Evolutionary conservation across 495 filamentous ascomycete species (phyloP).

Genomic region (Penicillium silybi): DNA sequence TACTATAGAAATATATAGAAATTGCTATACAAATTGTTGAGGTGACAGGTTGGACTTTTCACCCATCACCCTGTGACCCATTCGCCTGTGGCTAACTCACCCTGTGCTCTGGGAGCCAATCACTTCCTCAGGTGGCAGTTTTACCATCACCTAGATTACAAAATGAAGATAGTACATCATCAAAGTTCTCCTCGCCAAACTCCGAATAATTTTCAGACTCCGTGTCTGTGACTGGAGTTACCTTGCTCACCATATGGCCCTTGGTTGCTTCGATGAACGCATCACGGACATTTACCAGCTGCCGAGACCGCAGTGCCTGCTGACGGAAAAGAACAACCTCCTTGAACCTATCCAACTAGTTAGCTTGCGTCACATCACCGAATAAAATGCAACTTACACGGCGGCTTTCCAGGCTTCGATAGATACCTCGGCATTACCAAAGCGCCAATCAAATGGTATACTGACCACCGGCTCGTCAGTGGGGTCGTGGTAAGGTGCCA

Average conservation of each 20-base stretch:
- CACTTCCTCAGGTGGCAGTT: too few relatives aligned
- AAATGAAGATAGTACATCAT: constrained; percentile 1
- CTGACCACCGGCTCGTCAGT: constrained; percentile 78
- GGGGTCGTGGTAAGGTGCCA: constrained; percentile 88
- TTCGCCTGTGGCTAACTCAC: too few relatives aligned
- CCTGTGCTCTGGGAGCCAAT: too few relatives aligned
- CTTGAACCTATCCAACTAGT: not conserved
- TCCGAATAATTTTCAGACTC: not conserved
- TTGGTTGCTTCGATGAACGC: not conserved
- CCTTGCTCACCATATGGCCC: not conserved
- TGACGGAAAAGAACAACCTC: not conserved
- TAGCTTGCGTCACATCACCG: not conserved
- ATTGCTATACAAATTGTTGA: too few relatives aligned
- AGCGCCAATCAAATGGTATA: not conserved
- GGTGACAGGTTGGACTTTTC: too few relatives aligned
- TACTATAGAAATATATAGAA: too few relatives aligned
- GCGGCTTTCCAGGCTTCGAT: constrained; percentile 4
- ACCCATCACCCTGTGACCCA: too few relatives aligned
- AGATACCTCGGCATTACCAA: not conserved
- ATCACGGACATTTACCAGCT: not conserved
- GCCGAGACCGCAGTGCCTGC: not conserved
- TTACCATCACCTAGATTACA: too few relatives aligned
- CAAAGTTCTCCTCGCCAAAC: not conserved
- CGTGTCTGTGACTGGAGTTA: not conserved
- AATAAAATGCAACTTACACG: not conserved